Evolutionary conservation across 352 stramenopile species (phyloP), one percentile per base, ranked within the genome.

Genomic region (Globisporangium emineosum): DNA sequence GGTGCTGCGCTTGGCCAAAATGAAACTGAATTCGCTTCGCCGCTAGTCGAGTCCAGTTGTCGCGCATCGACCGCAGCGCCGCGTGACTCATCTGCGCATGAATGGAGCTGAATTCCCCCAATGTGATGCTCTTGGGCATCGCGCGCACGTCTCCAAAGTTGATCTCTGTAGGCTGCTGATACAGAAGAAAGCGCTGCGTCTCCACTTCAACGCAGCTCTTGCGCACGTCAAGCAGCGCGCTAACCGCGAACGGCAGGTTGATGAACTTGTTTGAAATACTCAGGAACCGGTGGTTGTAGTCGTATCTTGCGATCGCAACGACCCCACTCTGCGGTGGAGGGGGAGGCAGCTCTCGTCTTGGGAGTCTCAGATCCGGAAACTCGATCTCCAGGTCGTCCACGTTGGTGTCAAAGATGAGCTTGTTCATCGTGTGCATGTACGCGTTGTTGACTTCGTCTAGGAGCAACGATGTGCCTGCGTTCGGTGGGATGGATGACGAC

Each of bases 341-440:
- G 9, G 58, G 67, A 0, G 35, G 37, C 2, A 66, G 53, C 2
- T 60, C 30, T 59, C 60, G 49, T 47, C 74, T 51, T 1, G 82
- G 78, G 7, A 93, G 57, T 32, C 63, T 70, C 3, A 94, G 64
- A 35, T 88, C 76, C 0, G 69, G 67, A 53, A 91, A 89, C 45
- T 90, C 84, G n/a, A 29, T 33, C 25, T 68, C 59, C n/a, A 90
- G 49, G 43, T 94, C 84, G 35, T 77, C 64, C n/a, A 81, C 55
- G 25, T 88, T 93, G 8, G 81, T 83, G 49, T 92, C 83, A 23
- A 98, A 91, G 7, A 98, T 82, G 19, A 98, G 68, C 33, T 90
- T 83, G 86, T 98, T 98, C 90, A 98, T 97, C 25, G 90, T 90
- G 33, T 91, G 79, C 75, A 96, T 92, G 72, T 97, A 98, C 63